Conservation (phyloP, 805 yeast species). For the Spathaspora sp. region DNA sequence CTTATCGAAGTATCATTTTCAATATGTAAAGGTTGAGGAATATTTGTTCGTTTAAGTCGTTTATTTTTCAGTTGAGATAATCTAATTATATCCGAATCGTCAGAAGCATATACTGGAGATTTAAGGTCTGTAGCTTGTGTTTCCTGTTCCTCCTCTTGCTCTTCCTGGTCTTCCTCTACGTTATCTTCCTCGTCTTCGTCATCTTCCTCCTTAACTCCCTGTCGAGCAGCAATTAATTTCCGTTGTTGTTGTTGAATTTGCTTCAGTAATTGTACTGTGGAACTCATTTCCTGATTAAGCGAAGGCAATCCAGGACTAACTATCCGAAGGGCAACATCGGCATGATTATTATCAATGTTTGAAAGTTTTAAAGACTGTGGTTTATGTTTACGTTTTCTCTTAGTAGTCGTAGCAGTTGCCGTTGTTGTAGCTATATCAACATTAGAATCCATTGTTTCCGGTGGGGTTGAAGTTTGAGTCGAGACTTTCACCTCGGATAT, state of each 20-base stretch:
- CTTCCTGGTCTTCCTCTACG: background rate
- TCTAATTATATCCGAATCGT: slow-evolving; percentile 5
- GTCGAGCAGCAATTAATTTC: slow-evolving; percentile 27
- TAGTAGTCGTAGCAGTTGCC: background rate
- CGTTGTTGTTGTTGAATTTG: slow-evolving; percentile 31
- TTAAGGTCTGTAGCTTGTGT: too few relatives aligned
- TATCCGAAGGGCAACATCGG: slow-evolving; percentile 28
- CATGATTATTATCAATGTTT: background rate
- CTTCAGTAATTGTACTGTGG: slow-evolving; percentile 28
- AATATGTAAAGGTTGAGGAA: slow-evolving; percentile 28
- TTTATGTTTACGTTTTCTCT: slow-evolving; percentile 8
- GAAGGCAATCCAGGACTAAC: slow-evolving; percentile 33
- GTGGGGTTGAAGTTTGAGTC: background rate
- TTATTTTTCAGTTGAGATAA: slow-evolving; percentile 8
- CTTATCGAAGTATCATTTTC: slow-evolving; percentile 1
- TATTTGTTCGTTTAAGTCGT: slow-evolving; percentile 28
- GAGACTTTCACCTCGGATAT: background rate
- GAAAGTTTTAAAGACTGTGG: slow-evolving; percentile 12
- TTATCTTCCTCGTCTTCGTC: slow-evolving; percentile 1
- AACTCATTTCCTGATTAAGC: slow-evolving; percentile 25
- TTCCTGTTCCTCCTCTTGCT: background rate
- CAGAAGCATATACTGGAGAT: slow-evolving; percentile 8
- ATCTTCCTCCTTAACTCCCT: background rate
- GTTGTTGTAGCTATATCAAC: background rate
- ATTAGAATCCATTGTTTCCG: background rate